Evolutionary conservation across 2,329 filamentous ascomycete species (phyloP).

Genomic region (Aureobasidium namibiae): DNA sequence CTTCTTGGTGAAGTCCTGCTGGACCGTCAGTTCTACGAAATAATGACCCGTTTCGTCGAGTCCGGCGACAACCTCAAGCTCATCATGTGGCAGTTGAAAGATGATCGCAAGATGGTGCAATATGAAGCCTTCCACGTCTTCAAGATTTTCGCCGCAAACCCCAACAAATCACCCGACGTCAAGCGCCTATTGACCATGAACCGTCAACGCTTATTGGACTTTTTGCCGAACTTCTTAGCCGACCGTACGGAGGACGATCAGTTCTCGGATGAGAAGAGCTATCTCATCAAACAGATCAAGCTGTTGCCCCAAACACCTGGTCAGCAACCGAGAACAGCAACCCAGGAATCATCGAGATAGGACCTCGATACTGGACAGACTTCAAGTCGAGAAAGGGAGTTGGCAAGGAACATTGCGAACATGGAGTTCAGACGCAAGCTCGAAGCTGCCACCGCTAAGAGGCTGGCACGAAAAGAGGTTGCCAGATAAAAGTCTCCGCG

Average conservation of each 20-base stretch:
- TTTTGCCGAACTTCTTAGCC: slow-evolving; percentile 84
- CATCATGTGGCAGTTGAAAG: slow-evolving; percentile 92
- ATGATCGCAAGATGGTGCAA: slow-evolving; percentile 97
- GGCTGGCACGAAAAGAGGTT: neutral
- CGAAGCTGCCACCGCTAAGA: slow-evolving; percentile 8
- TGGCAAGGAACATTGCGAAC: neutral
- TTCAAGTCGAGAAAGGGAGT: neutral
- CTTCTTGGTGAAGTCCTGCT: slow-evolving; percentile 89
- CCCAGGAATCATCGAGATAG: slow-evolving; percentile 11
- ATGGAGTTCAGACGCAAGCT: slow-evolving; percentile 10
- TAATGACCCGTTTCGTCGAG: slow-evolving; percentile 97
- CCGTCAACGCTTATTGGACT: slow-evolving; percentile 78
- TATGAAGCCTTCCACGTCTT: slow-evolving; percentile 99
- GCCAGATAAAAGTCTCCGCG: neutral
- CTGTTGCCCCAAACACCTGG: slow-evolving; percentile 20
- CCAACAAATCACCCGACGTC: slow-evolving; percentile 93
- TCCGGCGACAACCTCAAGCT: slow-evolving; percentile 93
- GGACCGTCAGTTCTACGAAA: slow-evolving; percentile 91
- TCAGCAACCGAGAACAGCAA: neutral
- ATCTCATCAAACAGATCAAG: slow-evolving; percentile 84
- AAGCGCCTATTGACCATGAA: slow-evolving; percentile 96
- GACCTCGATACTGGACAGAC: neutral
- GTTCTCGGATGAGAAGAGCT: slow-evolving; percentile 96
- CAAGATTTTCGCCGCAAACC: slow-evolving; percentile 98
- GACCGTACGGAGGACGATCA: slow-evolving; percentile 96